Base-by-base conservation (phyloP, 768 basidiomycete species). In the Phanerodontia chrysosporium region DNA sequence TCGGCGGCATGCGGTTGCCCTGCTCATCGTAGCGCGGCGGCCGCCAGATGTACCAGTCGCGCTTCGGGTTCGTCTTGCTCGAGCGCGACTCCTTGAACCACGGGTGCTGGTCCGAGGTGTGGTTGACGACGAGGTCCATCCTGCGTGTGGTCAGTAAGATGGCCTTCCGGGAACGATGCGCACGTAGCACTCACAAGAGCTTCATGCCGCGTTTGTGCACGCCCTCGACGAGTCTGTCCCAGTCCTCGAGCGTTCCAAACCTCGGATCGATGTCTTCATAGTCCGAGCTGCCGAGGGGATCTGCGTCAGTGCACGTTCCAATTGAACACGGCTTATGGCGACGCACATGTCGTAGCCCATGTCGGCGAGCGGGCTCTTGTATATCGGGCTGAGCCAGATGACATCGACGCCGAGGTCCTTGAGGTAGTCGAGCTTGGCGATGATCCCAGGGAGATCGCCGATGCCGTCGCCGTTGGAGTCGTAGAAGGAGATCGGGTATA, bases 51-150 rank as follows among this genome's bases (percentile, higher is more conserved):
- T 89, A 92, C 86, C 87, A 90, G 66, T 90, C 81, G 14, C 88
- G 80, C 69, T 86, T 89, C 0, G 83, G 79, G 65, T 80, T 76
- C 7, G 73, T 69, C 51, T 75, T 75, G 49, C 74, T 82, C 67
- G 72, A 77, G 68, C 63, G 80, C 73, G 86, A 85, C 64, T 82
- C 75, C 30, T 77, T 60, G 73, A 90, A 92, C 89, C 90, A 91
- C 12, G 75, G 77, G 64, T 90, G 89, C 85, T 89, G 80, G 70
- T 84, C 79, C 0, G 87, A 89, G 2, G 82, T 82, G 67, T 89
- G 88, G 69, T 90, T 90, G 9, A 85, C 84, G 27, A 90, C 89
- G 1, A 91, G 79, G 66, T 91, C 88, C 84, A 89, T 87, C 72
- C 86, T 87, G 67, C 49, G 29, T 5, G 25, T 35, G 14, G 36